Evolutionary conservation across 2,329 filamentous ascomycete genomes (phyloP), one percentile per base, ranked within the genome.

Genomic region (Neofusicoccum parvum): DNA sequence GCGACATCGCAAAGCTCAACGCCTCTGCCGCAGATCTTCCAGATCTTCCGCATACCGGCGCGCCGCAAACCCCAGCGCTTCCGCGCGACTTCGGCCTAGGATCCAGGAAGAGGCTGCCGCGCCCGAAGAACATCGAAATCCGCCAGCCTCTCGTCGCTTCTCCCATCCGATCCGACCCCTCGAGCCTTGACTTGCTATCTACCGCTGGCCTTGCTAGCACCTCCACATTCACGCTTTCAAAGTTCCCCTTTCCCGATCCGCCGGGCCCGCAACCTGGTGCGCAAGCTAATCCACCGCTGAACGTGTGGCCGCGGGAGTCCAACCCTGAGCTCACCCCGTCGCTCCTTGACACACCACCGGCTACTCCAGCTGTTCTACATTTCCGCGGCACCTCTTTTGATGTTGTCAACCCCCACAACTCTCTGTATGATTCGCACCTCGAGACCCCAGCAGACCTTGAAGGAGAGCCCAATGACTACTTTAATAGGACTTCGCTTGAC

Each of bases 381-480:
- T 78, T 78, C 65, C 74, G 76, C 27, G 77, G 77, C 51, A 69
- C 76, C 3, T 79, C 77, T 15, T 79, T 79, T 60, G 76, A 79
- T 64, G 64, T 79, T 12, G 72, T 79, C 20, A 79, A 79, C 53
- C 76, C 77, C 3, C 76, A 75, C 69, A 71, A 74, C 43, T 78
- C 77, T 2, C 68, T 79, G 15, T 65, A 72, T 10, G 66, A 75
- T 46, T 75, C 75, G 60, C 70, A 78, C 32, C 75, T 79, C 56
- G 75, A 75, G 27, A 77, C 76, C 17, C 76, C 77, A 4, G 75
- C 74, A 15, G 67, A 68, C 41, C 68, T 70, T 56, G 76, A 78
- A 27, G 63, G 74, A n/a, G 75, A 76, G 20, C 74, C 72, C 10
- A 72, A 70, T 62, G 76, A 78, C 7, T 72, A 74, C 63, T 65